These are phyloP conservation scores for Curvularia hawaiiensis DNA, from an alignment of 2,329 filamentous ascomycete species.

Conservation along the genomic window DNA sequence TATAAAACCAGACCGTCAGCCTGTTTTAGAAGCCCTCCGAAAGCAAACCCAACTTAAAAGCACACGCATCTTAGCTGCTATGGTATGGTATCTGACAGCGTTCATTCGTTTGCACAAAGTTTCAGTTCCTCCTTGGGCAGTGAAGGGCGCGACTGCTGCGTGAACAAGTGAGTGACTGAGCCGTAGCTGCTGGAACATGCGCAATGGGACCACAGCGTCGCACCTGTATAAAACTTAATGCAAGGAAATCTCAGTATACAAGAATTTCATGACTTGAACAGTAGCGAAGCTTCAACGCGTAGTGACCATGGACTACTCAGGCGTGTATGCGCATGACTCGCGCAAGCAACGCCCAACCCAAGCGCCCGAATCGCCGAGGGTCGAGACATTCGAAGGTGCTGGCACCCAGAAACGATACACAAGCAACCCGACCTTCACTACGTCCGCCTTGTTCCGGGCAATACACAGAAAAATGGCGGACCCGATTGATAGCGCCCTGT, in stretches of 20 bases:
- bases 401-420: conserved; percentile 23
- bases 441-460: conserved; percentile 14
- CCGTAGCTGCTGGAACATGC: not conserved
- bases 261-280: not conserved
- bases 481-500: conserved; percentile 72
- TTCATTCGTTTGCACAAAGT: not conserved
- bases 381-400: conserved; percentile 24
- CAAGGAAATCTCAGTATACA: not conserved
- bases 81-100: not conserved
- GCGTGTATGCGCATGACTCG: conserved; percentile 28
- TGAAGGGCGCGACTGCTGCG: conserved; percentile 4
- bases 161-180: not conserved
- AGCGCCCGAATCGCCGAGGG: conserved; percentile 24
- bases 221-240: not conserved
- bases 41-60: not conserved
- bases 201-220: not conserved
- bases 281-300: conserved; percentile 18
- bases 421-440: conserved; percentile 24
- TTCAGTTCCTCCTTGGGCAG: not conserved
- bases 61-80: no score
- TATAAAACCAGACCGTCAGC: not conserved
- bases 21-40: not conserved
- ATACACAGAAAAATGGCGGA: conserved; percentile 39
- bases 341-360: conserved; percentile 10
- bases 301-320: conserved; percentile 18